Evolutionary conservation across 495 filamentous ascomycete species (phyloP).

Genomic region (Halenospora varia): DNA sequence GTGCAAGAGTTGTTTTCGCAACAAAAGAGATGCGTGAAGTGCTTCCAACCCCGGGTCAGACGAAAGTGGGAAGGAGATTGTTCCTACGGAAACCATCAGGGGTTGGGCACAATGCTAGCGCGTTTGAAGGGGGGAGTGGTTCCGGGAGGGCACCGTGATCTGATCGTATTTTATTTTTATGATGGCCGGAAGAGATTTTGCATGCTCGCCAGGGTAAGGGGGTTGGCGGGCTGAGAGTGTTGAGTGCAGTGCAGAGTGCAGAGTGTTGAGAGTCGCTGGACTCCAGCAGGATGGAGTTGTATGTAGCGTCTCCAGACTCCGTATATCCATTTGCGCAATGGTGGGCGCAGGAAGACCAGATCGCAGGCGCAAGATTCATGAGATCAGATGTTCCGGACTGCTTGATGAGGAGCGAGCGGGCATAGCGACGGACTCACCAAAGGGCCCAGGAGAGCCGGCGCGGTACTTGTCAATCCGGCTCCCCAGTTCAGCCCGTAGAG

Average conservation of each 20-base stretch:
- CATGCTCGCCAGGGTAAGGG: background rate
- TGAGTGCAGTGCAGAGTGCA: background rate
- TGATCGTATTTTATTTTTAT: slow-evolving; percentile 14
- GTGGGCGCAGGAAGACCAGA: too few species aligned
- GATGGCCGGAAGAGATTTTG: slow-evolving; percentile 1
- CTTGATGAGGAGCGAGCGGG: too few species aligned
- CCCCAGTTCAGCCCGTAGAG: too few species aligned
- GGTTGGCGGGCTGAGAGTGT: background rate
- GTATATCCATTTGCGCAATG: too few species aligned
- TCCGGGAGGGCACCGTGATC: background rate
- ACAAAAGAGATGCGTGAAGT: background rate
- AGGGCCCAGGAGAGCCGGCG: too few species aligned
- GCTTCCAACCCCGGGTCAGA: slow-evolving; percentile 6
- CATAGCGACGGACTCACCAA: too few species aligned
- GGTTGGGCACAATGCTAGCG: slow-evolving; percentile 14
- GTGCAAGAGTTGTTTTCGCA: slow-evolving; percentile 2
- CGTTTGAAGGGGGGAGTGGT: slow-evolving; percentile 13
- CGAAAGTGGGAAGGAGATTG: background rate
- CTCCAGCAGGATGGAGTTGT: too few species aligned
- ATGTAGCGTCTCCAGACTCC: too few species aligned
- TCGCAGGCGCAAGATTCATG: too few species aligned
- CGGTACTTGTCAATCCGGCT: too few species aligned
- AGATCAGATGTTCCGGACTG: too few species aligned
- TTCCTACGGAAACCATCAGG: slow-evolving; percentile 2
- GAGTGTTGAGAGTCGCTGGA: background rate